These are phyloP conservation scores for Mallotus japonicus DNA, from an alignment of 441 rosid genomes.

Conservation along the genomic window DNA sequence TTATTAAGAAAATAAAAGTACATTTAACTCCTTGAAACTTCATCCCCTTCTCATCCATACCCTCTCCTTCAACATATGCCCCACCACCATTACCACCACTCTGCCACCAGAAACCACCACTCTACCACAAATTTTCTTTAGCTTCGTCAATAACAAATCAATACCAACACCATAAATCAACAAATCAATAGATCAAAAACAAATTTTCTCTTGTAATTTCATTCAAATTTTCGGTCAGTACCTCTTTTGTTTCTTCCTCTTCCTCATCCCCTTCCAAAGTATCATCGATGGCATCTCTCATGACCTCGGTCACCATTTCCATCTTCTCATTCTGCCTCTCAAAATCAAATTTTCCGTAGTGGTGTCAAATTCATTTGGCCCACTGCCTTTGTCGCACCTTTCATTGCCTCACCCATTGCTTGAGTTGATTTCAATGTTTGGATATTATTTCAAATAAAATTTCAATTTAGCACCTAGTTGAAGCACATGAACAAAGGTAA, in stretches of 20 bases:
- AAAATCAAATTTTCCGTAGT: slow-evolving; percentile 70
- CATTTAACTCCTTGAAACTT: no score
- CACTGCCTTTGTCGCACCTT: slow-evolving; percentile 96
- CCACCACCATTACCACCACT: no score
- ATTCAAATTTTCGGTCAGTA: slow-evolving; percentile 81
- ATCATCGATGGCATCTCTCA: slow-evolving; percentile 92
- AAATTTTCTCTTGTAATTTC: no score
- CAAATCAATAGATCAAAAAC: no score
- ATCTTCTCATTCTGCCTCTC: slow-evolving; percentile 84
- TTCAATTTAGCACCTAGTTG: background rate
- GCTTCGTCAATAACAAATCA: no score
- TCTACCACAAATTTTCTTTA: no score
- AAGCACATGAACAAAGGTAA: background rate
- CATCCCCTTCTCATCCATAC: no score
- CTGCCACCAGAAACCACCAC: no score
- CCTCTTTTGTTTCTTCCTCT: slow-evolving; percentile 91
- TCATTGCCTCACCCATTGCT: slow-evolving; percentile 99
- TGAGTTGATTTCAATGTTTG: slow-evolving; percentile 94
- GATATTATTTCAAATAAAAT: background rate
- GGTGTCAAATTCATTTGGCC: slow-evolving; percentile 91
- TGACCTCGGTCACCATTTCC: slow-evolving; percentile 83
- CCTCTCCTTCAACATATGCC: no score
- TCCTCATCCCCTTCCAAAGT: slow-evolving; percentile 94
- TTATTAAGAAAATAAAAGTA: no score
- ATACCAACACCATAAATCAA: no score